A percentile compares a stretch with the other conserved stretches of the same genome.
Conservation (phyloP, 2,329 filamentous ascomycete genomes). For the Nemania abortiva region DNA sequence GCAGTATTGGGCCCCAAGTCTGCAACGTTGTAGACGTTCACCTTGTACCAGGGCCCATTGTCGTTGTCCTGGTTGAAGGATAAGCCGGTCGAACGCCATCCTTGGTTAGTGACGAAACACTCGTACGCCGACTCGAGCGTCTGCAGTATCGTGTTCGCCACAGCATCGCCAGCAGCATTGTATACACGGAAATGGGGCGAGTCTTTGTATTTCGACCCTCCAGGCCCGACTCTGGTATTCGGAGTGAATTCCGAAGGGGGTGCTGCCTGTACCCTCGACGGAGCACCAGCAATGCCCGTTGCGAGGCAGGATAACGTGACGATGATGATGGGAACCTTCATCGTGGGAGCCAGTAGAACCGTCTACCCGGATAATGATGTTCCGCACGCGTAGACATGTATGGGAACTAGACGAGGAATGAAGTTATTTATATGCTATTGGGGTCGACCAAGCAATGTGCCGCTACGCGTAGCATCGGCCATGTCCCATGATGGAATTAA, state of each 20-base stretch:
- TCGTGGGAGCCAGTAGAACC: neutral
- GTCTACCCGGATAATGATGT: neutral
- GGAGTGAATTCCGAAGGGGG: slow-evolving; percentile 48
- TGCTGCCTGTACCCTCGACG: slow-evolving; percentile 31
- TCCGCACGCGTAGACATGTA: neutral
- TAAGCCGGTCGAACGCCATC: slow-evolving; percentile 55
- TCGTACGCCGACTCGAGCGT: slow-evolving; percentile 61
- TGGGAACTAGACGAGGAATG: neutral
- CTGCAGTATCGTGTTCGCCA: slow-evolving; percentile 51
- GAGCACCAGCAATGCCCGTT: slow-evolving; percentile 26
- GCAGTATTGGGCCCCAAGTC: slow-evolving; percentile 54
- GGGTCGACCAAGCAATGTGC: neutral
- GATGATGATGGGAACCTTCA: slow-evolving; percentile 5
- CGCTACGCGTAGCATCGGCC: neutral
- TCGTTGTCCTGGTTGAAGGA: slow-evolving; percentile 52
- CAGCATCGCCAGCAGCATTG: slow-evolving; percentile 46
- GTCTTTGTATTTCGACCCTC: slow-evolving; percentile 51
- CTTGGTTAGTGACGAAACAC: slow-evolving; percentile 56
- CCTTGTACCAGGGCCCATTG: slow-evolving; percentile 59
- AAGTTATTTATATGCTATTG: neutral
- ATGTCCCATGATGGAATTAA: slow-evolving; percentile 34
- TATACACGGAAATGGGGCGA: slow-evolving; percentile 58
- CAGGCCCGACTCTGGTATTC: slow-evolving; percentile 48
- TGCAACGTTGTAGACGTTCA: slow-evolving; percentile 59
- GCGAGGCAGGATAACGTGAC: neutral